Base-by-base conservation (phyloP, 2,329 filamentous ascomycete genomes). In the Furcasterigmium furcatum region DNA sequence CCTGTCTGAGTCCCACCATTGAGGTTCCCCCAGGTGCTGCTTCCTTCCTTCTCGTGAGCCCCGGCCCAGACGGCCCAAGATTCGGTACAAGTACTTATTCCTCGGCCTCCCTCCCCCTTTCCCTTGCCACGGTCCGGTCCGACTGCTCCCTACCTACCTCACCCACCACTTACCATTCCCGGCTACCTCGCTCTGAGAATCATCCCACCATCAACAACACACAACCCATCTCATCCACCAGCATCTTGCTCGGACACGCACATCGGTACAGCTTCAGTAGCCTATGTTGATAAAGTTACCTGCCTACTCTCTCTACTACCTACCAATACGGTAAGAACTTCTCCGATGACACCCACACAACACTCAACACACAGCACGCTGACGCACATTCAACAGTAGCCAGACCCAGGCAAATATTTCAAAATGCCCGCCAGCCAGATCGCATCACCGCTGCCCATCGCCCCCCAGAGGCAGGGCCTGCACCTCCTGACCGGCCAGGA, bases 401-500 rank as follows among this genome's bases (percentile, higher is more conserved):
- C 40, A 19, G 14, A 18, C 5, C 16, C 29, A 42, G 13, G 24
- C 20, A 10, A 18, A 18, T 25, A 24, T 29, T 16, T 36, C 60
- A 67, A 58, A 45, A 74, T 74, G 71, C 66, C 71, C 56, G 57
- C 59, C 41, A 57, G 56, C 48, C 70, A 73, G 51, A 61, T 73
- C 53, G 64, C 67, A 46, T 65, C 73, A 19, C 72, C 76, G 8
- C 61, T 75, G 47, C 67, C 75, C 45, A 67, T 77, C 57, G 67
- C 73, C 52, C 65, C 71, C 40, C 63, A 70, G 36, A 72, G 71
- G 57, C 70, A 72, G 53, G 67, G 61, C 45, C 65, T 73, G 46
- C 66, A 68, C 48, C 57, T 74, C 44, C 60, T 71, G 55, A 72
- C 70, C 38, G 65, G 67, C 18, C 71, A 77, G 46, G 77, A 81